Percentiles rank a stretch among this genome's conserved stretches.
Evolutionary conservation across 768 basidiomycete species (phyloP).

Genomic region (Cyathus striatus): DNA sequence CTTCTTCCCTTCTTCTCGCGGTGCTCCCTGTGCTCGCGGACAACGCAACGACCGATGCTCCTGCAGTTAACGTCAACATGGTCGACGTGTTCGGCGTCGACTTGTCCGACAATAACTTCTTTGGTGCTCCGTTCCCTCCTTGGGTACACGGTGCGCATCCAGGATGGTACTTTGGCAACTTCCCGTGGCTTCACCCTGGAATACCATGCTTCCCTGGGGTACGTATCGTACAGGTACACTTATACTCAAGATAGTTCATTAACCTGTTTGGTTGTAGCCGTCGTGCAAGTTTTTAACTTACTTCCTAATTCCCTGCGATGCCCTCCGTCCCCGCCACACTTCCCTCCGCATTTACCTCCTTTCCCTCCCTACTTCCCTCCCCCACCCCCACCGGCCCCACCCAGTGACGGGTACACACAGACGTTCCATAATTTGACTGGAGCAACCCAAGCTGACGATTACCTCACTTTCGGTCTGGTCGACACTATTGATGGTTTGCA

Average conservation of each 20-base stretch:
- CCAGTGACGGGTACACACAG: slow-evolving; percentile 14
- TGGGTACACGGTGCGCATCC: slow-evolving; percentile 21
- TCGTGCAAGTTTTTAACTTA: neutral
- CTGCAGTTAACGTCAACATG: slow-evolving; percentile 4
- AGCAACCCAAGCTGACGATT: slow-evolving; percentile 26
- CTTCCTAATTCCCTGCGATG: too few relatives aligned
- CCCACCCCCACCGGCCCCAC: slow-evolving; percentile 14
- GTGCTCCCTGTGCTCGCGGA: neutral
- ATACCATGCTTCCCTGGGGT: slow-evolving; percentile 18
- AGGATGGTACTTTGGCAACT: slow-evolving; percentile 33
- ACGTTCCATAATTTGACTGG: slow-evolving; percentile 23
- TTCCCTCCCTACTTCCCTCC: slow-evolving; percentile 19
- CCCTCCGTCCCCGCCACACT: too few relatives aligned
- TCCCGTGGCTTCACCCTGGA: slow-evolving; percentile 14
- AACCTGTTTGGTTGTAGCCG: neutral
- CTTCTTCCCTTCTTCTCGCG: neutral
- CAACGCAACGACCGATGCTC: neutral
- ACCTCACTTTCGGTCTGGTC: slow-evolving; percentile 28
- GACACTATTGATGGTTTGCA: slow-evolving; percentile 22
- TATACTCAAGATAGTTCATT: neutral
- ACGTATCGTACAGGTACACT: neutral
- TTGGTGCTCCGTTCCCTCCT: slow-evolving; percentile 28
- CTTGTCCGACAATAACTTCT: slow-evolving; percentile 17
- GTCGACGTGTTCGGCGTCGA: slow-evolving; percentile 4
- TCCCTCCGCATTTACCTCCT: slow-evolving; percentile 4